These are phyloP conservation scores for Stevia rebaudiana DNA, from an alignment of 140 eudicot genomes.

Conservation along the genomic window DNA sequence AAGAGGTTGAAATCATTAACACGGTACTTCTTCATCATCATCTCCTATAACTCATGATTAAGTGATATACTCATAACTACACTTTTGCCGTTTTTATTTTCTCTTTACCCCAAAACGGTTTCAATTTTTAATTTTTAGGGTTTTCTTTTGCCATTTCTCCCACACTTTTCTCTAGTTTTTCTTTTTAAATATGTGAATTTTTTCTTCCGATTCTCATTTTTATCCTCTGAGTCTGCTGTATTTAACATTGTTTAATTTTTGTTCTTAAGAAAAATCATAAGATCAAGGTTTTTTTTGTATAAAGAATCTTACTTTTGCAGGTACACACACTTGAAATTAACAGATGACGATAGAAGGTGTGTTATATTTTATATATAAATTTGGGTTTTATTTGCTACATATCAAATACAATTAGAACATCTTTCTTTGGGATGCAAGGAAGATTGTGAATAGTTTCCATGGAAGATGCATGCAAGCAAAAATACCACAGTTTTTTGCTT, in stretches of 20 bases:
- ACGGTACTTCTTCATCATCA: conserved; percentile 24
- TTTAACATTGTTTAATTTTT: background rate
- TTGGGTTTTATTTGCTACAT: background rate
- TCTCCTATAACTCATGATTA: conserved; percentile 16
- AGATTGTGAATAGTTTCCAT: conserved; percentile 5
- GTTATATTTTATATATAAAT: background rate
- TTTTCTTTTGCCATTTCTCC: conserved; percentile 22
- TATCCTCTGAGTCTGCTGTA: conserved; percentile 7
- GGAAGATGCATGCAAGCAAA: conserved; percentile 21
- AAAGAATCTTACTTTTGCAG: conserved; percentile 19
- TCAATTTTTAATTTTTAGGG: conserved; percentile 25
- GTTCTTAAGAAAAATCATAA: background rate
- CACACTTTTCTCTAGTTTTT: background rate
- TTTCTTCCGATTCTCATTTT: background rate
- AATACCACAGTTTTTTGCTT: background rate
- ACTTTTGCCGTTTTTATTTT: conserved; percentile 7
- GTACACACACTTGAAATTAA: conserved; percentile 7
- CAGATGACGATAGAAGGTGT: background rate
- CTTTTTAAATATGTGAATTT: no score
- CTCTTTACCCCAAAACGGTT: background rate
- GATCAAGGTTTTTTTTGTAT: conserved; percentile 12
- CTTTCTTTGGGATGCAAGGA: conserved; percentile 11
- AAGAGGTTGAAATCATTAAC: conserved; percentile 30
- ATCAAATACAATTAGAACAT: background rate
- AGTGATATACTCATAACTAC: conserved; percentile 13